phyloP scores from a whole-genome alignment of 441 rosid genomes.

The Bocquillonia castaneifolia region DNA sequence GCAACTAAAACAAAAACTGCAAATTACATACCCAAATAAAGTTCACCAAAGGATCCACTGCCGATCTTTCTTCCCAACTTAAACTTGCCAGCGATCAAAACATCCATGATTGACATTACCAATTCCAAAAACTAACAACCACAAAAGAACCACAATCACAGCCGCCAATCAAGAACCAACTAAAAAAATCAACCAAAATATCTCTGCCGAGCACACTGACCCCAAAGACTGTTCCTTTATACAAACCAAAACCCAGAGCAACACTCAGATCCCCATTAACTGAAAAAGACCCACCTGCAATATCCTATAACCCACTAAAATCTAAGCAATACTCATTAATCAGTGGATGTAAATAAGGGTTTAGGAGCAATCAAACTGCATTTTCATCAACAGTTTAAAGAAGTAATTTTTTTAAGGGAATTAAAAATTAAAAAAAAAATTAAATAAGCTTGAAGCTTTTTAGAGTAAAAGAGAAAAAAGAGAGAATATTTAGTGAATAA shows the following conservation, averaged over 20 bases:
- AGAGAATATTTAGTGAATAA: conserved; percentile 24
- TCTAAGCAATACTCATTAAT: conserved; percentile 27
- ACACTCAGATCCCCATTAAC: not conserved
- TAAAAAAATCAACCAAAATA: conserved; percentile 27
- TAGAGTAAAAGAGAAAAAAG: not conserved
- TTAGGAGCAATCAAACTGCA: conserved; percentile 20
- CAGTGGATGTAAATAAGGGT: conserved; percentile 11
- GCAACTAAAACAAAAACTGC: conserved; percentile 15
- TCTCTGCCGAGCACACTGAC: too few relatives aligned
- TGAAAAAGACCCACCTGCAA: not conserved
- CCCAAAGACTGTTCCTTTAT: conserved; percentile 23
- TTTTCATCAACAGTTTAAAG: not conserved
- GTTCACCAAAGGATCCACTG: conserved; percentile 95
- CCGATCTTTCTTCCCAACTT: conserved; percentile 95
- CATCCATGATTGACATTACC: conserved; percentile 58
- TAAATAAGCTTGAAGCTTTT: not conserved
- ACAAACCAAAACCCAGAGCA: not conserved
- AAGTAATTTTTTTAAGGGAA: not conserved
- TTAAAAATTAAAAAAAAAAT: not conserved
- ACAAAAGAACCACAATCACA: not conserved
- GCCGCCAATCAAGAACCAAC: conserved; percentile 1
- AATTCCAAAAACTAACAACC: conserved; percentile 18
- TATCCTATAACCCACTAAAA: conserved; percentile 14
- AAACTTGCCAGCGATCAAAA: conserved; percentile 83
- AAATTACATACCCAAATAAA: conserved; percentile 60